phyloP scores from a whole-genome alignment of 176 grass and related monocot genomes.

The Metroxylon sagu region DNA sequence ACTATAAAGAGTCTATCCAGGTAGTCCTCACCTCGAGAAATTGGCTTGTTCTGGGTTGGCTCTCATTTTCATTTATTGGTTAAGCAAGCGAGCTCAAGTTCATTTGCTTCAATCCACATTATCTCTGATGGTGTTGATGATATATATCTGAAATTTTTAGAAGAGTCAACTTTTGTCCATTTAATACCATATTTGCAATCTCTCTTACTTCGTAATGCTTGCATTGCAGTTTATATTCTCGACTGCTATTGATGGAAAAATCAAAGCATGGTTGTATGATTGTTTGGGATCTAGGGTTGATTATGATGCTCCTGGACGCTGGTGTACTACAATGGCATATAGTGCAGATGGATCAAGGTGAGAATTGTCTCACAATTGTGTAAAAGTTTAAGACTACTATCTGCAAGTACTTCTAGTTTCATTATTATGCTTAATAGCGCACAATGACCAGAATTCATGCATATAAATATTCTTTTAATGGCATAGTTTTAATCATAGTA shows the following conservation, averaged over 20 bases:
- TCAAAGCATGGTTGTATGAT: conserved; percentile 19
- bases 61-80: neutral
- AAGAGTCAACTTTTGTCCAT: too few relatives aligned
- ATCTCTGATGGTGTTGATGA: too few relatives aligned
- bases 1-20: conserved; percentile 13
- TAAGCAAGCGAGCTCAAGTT: neutral
- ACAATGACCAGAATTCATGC: too few relatives aligned
- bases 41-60: neutral
- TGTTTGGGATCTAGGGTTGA: conserved; percentile 8
- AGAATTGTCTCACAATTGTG: neutral
- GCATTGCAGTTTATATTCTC: conserved; percentile 21
- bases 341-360: neutral
- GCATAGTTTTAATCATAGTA: too few relatives aligned
- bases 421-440: too few relatives aligned
- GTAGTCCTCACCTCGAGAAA: neutral
- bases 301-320: conserved; percentile 5
- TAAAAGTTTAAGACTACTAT: too few relatives aligned
- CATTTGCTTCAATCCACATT: neutral
- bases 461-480: too few relatives aligned
- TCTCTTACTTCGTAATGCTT: neutral
- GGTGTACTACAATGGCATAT: conserved; percentile 8
- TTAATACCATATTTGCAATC: neutral
- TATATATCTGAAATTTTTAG: neutral
- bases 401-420: too few relatives aligned
- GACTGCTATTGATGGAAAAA: conserved; percentile 14